Conservation (phyloP, 2,329 filamentous ascomycete species). For the Fusarium sp. region DNA sequence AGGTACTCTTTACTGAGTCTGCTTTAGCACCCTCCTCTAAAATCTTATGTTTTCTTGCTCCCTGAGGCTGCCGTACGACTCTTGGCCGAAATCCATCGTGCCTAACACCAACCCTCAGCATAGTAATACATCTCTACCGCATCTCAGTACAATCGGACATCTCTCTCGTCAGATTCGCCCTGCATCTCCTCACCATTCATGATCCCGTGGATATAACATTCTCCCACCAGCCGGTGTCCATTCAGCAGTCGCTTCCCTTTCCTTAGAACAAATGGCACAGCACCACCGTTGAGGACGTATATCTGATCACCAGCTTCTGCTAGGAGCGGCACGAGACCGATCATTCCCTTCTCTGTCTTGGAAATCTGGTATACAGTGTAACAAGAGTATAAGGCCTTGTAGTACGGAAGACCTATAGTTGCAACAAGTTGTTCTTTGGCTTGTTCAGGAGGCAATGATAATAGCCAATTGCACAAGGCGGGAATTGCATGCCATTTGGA, state of each 20-base stretch:
- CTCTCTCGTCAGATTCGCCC: neutral
- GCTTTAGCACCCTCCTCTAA: too few relatives aligned
- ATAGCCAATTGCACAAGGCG: rapidly evolving
- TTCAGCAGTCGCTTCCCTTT: neutral
- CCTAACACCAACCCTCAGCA: too few relatives aligned
- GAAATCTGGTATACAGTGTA: neutral
- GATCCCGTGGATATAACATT: neutral
- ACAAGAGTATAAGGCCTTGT: neutral
- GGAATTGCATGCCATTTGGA: neutral
- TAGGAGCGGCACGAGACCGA: neutral
- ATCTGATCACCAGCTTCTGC: neutral
- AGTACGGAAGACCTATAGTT: neutral
- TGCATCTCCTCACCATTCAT: neutral
- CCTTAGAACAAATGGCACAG: neutral
- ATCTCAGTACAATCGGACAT: neutral
- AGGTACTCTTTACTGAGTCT: too few relatives aligned
- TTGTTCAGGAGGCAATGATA: neutral
- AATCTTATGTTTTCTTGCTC: too few relatives aligned
- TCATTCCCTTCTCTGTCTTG: neutral
- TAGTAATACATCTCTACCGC: too few relatives aligned
- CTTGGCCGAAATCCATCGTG: too few relatives aligned
- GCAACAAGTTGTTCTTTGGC: neutral
- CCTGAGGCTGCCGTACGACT: too few relatives aligned
- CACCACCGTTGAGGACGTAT: neutral
- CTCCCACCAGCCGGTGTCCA: neutral